Percentiles rank a stretch among this genome's conserved stretches.
Evolutionary conservation across 805 yeast species (phyloP).

Genomic region (Torulaspora microellipsoides): DNA sequence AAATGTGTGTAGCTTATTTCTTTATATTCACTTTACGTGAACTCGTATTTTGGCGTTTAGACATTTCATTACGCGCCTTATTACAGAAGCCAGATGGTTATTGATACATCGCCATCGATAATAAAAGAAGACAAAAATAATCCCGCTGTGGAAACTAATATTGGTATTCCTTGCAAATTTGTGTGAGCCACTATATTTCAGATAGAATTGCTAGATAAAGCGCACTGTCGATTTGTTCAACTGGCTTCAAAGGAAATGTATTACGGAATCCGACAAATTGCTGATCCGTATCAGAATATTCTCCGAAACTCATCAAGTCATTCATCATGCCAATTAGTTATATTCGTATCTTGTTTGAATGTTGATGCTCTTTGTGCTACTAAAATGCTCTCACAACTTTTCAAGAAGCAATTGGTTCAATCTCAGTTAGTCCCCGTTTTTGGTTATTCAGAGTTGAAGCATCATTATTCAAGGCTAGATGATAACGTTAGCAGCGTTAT

Average conservation of each 20-base stretch:
- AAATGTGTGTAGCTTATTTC: too few relatives aligned
- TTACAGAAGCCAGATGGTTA: too few relatives aligned
- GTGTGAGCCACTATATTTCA: too few relatives aligned
- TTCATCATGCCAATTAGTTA: conserved; percentile 82
- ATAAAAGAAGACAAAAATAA: too few relatives aligned
- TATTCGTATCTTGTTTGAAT: conserved; percentile 85
- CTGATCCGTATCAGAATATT: conserved; percentile 62
- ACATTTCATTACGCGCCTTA: too few relatives aligned
- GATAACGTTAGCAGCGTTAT: conserved; percentile 70
- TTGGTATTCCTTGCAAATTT: too few relatives aligned
- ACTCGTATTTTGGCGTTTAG: too few relatives aligned
- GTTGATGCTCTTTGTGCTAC: conserved; percentile 92
- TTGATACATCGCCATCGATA: too few relatives aligned
- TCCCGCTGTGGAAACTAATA: too few relatives aligned
- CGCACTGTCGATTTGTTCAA: too few relatives aligned
- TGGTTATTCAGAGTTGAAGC: conserved; percentile 76
- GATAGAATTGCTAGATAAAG: too few relatives aligned
- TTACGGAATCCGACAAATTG: conserved; percentile 64
- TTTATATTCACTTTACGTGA: too few relatives aligned
- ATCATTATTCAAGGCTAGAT: conserved; percentile 61
- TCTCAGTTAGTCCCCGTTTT: conserved; percentile 88
- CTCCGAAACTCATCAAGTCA: conserved; percentile 74
- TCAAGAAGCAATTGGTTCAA: conserved; percentile 79
- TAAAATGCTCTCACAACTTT: conserved; percentile 60
- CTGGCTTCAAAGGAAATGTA: conserved; percentile 47